These are phyloP conservation scores for Neoascochyta sp. DNA, from an alignment of 2,329 filamentous ascomycete species.

Conservation along the genomic window DNA sequence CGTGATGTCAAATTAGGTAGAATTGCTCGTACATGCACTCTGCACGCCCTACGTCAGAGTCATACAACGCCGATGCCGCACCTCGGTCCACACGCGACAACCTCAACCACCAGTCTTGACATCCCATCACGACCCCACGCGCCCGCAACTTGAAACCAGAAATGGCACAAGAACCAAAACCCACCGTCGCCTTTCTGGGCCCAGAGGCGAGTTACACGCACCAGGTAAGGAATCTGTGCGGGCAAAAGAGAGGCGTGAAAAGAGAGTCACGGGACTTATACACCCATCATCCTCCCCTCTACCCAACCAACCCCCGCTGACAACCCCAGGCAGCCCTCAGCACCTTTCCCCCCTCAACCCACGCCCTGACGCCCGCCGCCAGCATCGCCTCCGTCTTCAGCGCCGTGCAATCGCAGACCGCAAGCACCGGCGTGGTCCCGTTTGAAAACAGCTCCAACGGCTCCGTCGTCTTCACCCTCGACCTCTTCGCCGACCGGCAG, in stretches of 20 bases:
- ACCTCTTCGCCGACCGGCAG: conserved; percentile 76
- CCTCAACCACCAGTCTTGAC: background rate
- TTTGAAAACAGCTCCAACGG: conserved; percentile 97
- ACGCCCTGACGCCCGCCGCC: conserved; percentile 41
- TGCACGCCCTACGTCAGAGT: too few relatives aligned
- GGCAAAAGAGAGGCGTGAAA: too few relatives aligned
- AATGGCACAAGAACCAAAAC: conserved; percentile 15
- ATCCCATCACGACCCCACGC: conserved; percentile 1
- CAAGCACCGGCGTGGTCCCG: conserved; percentile 76
- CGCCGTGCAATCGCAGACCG: conserved; percentile 64
- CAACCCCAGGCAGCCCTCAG: conserved; percentile 52
- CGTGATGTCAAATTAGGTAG: too few relatives aligned
- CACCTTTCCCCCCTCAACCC: conserved; percentile 42
- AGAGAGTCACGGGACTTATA: too few relatives aligned
- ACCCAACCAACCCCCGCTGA: conserved; percentile 1
- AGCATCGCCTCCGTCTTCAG: conserved; percentile 70
- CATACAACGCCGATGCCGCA: conserved; percentile 12
- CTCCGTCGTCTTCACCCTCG: conserved; percentile 82
- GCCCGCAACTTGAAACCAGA: conserved; percentile 1
- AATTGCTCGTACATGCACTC: too few relatives aligned
- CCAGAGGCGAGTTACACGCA: conserved; percentile 66
- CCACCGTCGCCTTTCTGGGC: conserved; percentile 57
- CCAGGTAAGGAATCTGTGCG: conserved; percentile 50
- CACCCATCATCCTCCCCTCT: background rate
- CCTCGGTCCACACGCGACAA: conserved; percentile 4